These are phyloP conservation scores for Sanghuangporus sanghuang DNA, from an alignment of 1,284 basidiomycete genomes.

Conservation along the genomic window DNA sequence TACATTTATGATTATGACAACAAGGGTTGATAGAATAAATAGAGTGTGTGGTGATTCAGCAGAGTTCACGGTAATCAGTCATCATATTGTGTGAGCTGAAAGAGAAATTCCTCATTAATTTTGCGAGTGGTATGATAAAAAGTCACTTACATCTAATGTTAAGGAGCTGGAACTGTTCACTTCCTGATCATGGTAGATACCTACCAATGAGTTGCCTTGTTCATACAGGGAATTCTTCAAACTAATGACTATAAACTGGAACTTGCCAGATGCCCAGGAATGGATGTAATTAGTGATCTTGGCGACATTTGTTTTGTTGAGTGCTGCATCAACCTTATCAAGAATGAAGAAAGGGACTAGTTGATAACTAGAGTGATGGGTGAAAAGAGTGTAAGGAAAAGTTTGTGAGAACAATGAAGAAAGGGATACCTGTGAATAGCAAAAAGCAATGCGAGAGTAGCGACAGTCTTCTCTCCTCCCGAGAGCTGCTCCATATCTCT, in stretches of 20 bases:
- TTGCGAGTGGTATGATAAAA: too few species aligned
- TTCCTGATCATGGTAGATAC: too few species aligned
- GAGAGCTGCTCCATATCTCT: slow-evolving; percentile 98
- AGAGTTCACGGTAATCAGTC: too few species aligned
- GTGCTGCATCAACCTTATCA: slow-evolving; percentile 95
- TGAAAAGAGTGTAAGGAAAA: neutral
- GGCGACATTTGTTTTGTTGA: slow-evolving; percentile 94
- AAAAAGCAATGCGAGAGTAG: slow-evolving; percentile 91
- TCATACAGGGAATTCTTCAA: too few species aligned
- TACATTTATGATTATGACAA: slow-evolving; percentile 3
- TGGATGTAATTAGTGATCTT: slow-evolving; percentile 91
- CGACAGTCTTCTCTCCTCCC: slow-evolving; percentile 98
- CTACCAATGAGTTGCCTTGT: too few species aligned
- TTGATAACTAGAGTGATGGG: slow-evolving; percentile 62
- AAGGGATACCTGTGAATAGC: slow-evolving; percentile 81
- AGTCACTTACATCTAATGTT: too few species aligned
- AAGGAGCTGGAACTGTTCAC: too few species aligned
- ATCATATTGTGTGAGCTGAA: too few species aligned
- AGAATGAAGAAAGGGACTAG: slow-evolving; percentile 98
- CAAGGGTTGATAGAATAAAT: neutral
- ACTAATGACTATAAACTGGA: slow-evolving; percentile 99
- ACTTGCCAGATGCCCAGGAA: slow-evolving; percentile 67
- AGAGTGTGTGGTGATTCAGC: too few species aligned
- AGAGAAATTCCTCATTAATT: too few species aligned
- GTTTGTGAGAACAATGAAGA: too few species aligned